Evolutionary conservation across 495 filamentous ascomycete genomes (phyloP).

Genomic region (Daldinia concentrica): DNA sequence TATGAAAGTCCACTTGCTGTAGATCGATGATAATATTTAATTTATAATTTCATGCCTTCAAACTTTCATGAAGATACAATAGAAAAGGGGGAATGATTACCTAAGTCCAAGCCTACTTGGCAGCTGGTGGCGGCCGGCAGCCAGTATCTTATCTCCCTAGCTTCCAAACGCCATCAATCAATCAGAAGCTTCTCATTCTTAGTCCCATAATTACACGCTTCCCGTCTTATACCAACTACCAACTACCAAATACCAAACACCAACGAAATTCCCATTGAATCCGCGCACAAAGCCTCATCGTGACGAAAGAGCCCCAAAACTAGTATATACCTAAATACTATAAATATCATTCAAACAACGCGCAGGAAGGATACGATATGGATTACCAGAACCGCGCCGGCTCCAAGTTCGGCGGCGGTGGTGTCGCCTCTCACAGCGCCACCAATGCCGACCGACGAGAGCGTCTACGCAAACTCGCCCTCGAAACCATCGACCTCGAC

Average conservation of each 20-base stretch:
- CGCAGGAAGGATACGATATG: slow-evolving; percentile 45
- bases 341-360: not conserved
- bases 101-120: not conserved
- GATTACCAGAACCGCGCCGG: slow-evolving; percentile 91
- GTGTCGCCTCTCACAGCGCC: slow-evolving; percentile 90
- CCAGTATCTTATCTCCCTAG: slow-evolving; percentile 34
- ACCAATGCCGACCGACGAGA: slow-evolving; percentile 98
- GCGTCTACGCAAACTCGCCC: slow-evolving; percentile 94
- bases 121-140: not conserved
- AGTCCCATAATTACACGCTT: slow-evolving; percentile 10
- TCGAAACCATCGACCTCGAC: slow-evolving; percentile 98
- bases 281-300: not conserved
- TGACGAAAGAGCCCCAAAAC: not conserved
- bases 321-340: not conserved
- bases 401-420: slow-evolving; percentile 97
- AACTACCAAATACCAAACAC: not conserved
- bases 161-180: slow-evolving; percentile 12
- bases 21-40: not conserved
- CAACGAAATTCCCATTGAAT: slow-evolving; percentile 3
- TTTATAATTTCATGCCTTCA: not conserved
- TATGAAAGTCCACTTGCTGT: slow-evolving; percentile 1
- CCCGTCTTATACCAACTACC: not conserved
- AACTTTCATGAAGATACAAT: not conserved
- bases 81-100: slow-evolving; percentile 9
- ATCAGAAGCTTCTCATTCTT: slow-evolving; percentile 4